phyloP scores from a whole-genome alignment of 2,329 filamentous ascomycete genomes.

The Nectriaceae sp. region DNA sequence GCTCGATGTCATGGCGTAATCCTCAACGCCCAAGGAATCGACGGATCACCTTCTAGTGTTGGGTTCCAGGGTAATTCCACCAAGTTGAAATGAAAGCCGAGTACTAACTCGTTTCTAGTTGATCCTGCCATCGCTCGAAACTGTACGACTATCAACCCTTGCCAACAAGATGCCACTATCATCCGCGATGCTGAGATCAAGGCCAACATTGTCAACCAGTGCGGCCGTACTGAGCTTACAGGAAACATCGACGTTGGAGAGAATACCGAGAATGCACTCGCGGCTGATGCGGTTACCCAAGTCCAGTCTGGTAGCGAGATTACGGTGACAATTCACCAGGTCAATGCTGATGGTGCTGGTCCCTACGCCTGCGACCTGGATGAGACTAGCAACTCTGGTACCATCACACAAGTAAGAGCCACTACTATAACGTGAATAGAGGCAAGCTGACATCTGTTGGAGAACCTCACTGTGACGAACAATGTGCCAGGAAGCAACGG shows the following conservation, averaged over 20 bases:
- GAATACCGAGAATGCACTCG: conserved; percentile 54
- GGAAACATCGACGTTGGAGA: conserved; percentile 65
- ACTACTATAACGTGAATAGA: background rate
- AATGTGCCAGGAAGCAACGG: conserved; percentile 61
- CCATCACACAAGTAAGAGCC: conserved; percentile 10
- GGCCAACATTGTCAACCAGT: conserved; percentile 57
- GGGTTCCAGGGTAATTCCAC: conserved; percentile 49
- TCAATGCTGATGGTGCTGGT: conserved; percentile 66
- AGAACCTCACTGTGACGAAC: conserved; percentile 53
- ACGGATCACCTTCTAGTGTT: conserved; percentile 47
- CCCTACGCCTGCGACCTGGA: conserved; percentile 58
- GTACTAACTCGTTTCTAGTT: conserved; percentile 36
- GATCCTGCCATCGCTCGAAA: conserved; percentile 59
- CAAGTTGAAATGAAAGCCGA: too few relatives aligned
- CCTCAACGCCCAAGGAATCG: conserved; percentile 46
- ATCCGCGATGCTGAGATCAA: conserved; percentile 59
- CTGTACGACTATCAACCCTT: conserved; percentile 64
- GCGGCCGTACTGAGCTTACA: conserved; percentile 60
- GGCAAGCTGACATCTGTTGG: background rate
- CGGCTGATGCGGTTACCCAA: conserved; percentile 48
- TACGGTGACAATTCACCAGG: conserved; percentile 65
- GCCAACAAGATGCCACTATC: conserved; percentile 66
- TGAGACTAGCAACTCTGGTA: conserved; percentile 43
- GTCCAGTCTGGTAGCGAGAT: conserved; percentile 48
- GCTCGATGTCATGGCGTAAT: conserved; percentile 46